These are phyloP conservation scores for Leptodontidium sp. DNA, from an alignment of 2,329 filamentous ascomycete genomes.

Conservation along the genomic window DNA sequence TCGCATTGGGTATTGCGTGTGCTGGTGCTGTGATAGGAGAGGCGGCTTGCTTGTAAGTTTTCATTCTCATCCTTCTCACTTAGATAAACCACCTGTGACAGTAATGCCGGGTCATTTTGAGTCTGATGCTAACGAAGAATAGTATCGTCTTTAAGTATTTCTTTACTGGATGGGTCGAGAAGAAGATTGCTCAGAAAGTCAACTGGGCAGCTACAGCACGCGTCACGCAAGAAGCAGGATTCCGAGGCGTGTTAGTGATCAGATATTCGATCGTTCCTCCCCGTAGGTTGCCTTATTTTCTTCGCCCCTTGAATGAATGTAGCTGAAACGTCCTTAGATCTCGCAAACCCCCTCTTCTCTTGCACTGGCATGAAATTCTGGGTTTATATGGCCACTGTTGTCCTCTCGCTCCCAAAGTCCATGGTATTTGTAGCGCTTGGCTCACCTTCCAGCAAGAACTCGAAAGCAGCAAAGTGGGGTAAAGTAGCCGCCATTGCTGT, in stretches of 20 bases:
- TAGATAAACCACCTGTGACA: neutral
- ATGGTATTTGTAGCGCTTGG: slow-evolving; percentile 34
- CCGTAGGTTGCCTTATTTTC: slow-evolving; percentile 23
- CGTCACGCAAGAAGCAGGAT: slow-evolving; percentile 32
- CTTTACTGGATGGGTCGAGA: slow-evolving; percentile 30
- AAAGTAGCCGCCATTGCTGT: slow-evolving; percentile 30
- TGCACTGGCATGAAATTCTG: slow-evolving; percentile 36
- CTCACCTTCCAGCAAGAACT: slow-evolving; percentile 26
- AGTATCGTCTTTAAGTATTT: slow-evolving; percentile 33
- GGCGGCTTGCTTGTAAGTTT: slow-evolving; percentile 33
- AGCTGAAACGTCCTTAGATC: slow-evolving; percentile 26
- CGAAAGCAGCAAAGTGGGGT: slow-evolving; percentile 29
- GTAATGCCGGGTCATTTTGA: neutral
- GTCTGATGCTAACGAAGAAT: slow-evolving; percentile 13
- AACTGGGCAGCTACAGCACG: slow-evolving; percentile 32
- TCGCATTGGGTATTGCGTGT: slow-evolving; percentile 33
- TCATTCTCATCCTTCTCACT: neutral
- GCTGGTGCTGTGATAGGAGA: slow-evolving; percentile 33
- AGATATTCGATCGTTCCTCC: slow-evolving; percentile 35
- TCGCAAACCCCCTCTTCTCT: slow-evolving; percentile 35
- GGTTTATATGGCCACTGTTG: slow-evolving; percentile 33
- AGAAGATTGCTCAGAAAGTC: slow-evolving; percentile 30
- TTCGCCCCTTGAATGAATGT: neutral
- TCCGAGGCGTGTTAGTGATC: slow-evolving; percentile 33
- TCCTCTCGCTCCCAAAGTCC: slow-evolving; percentile 33